A percentile compares a stretch with the other conserved stretches of the same genome.
phyloP scores from a whole-genome alignment of 2,329 filamentous ascomycete species.

The Fusarium begoniae region DNA sequence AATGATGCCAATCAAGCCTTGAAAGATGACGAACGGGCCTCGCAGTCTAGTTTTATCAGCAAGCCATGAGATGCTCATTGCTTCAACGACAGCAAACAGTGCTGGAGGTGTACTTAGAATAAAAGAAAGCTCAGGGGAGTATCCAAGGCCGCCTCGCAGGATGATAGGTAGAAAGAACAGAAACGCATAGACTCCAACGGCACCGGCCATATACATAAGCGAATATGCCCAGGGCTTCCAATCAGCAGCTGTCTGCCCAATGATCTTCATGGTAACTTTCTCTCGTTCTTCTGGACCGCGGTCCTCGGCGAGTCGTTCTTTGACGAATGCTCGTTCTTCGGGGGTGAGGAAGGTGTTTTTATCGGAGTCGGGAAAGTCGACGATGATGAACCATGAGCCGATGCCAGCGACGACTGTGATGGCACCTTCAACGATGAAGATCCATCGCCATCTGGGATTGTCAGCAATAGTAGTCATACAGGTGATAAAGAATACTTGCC shows the following conservation, averaged over 20 bases:
- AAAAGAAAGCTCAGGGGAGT: slow-evolving; percentile 16
- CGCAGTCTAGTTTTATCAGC: slow-evolving; percentile 17
- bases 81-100: slow-evolving; percentile 13
- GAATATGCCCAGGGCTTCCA: slow-evolving; percentile 33
- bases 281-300: slow-evolving; percentile 22
- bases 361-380: slow-evolving; percentile 27
- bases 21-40: slow-evolving; percentile 23
- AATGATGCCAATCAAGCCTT: slow-evolving; percentile 21
- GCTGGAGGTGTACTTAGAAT: slow-evolving; percentile 13
- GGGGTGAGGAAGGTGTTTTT: slow-evolving; percentile 20
- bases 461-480: no score
- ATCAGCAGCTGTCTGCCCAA: slow-evolving; percentile 2
- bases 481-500: neutral
- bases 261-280: neutral
- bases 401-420: slow-evolving; percentile 21
- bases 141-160: slow-evolving; percentile 12
- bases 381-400: slow-evolving; percentile 30
- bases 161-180: slow-evolving; percentile 20
- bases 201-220: slow-evolving; percentile 27
- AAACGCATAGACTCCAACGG: slow-evolving; percentile 23
- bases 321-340: slow-evolving; percentile 18
- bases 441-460: slow-evolving; percentile 15
- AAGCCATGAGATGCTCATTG: slow-evolving; percentile 23
- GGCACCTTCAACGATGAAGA: slow-evolving; percentile 29
- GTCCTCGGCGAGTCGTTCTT: slow-evolving; percentile 1